Evolutionary conservation across 805 yeast genomes (phyloP).

Genomic region (Cyberlindnera nakhonratchasimensis): DNA sequence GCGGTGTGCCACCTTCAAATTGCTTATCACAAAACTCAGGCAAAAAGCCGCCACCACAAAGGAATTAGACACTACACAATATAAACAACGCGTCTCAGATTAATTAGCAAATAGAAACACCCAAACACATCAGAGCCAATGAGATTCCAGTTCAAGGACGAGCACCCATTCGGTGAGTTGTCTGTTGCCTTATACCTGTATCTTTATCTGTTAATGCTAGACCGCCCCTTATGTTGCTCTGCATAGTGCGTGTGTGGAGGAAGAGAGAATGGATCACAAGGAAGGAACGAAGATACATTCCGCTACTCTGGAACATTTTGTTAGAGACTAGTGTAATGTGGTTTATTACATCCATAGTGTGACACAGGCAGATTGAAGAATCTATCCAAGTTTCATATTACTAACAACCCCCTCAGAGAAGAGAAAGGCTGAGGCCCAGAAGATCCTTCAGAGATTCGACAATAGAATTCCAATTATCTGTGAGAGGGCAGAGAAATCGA

Average conservation of each 20-base stretch:
- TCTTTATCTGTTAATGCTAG: no score
- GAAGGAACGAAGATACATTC: no score
- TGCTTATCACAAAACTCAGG: conserved; percentile 9
- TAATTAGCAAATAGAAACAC: conserved; percentile 3
- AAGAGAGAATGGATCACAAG: no score
- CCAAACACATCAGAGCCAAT: conserved; percentile 34
- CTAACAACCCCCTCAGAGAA: conserved; percentile 47
- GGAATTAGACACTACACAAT: not conserved
- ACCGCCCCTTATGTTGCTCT: no score
- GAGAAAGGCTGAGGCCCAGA: conserved; percentile 90
- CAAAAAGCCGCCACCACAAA: not conserved
- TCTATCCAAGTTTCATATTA: no score
- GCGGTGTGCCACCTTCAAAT: not conserved
- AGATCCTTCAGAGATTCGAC: conserved; percentile 82
- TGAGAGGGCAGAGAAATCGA: conserved; percentile 95
- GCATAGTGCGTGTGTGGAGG: no score
- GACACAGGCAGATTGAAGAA: no score
- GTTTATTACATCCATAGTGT: no score
- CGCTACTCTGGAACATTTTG: no score
- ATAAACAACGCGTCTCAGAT: conserved; percentile 2
- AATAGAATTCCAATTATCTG: conserved; percentile 96
- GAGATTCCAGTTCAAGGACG: conserved; percentile 95
- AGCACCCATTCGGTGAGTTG: conserved; percentile 89
- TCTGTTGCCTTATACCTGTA: no score
- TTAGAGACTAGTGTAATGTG: no score